A percentile compares a stretch with the other conserved stretches of the same genome.
Conservation (phyloP, 345 rosid species). For the Pistacia atlantica region DNA sequence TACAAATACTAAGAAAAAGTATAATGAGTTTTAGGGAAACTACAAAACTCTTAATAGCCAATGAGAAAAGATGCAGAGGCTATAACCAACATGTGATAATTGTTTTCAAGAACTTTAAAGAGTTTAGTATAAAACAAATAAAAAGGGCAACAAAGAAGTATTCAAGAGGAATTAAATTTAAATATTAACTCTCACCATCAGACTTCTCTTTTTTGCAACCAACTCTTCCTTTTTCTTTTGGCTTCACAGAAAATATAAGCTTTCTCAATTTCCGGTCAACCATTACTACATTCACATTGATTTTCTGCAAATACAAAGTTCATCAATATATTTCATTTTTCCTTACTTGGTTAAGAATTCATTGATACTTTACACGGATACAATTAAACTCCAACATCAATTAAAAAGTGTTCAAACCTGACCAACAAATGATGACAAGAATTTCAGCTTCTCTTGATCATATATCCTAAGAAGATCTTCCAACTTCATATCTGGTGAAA, state of each 20-base stretch:
- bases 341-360: not conserved
- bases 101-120: not conserved
- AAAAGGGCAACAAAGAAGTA: constrained; percentile 1
- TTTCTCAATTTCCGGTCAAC: constrained; percentile 70
- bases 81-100: not conserved
- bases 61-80: no score
- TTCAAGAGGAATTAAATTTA: constrained; percentile 8
- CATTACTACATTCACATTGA: constrained; percentile 55
- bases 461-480: constrained; percentile 82
- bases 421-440: constrained; percentile 80
- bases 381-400: constrained; percentile 15
- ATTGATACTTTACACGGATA: constrained; percentile 9
- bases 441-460: constrained; percentile 82
- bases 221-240: constrained; percentile 78
- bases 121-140: not conserved
- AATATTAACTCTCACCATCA: constrained; percentile 61
- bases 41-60: not conserved
- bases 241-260: constrained; percentile 79
- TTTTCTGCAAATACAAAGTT: constrained; percentile 53
- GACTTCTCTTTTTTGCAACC: constrained; percentile 68
- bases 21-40: not conserved
- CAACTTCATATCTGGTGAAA: constrained; percentile 74
- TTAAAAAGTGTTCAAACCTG: constrained; percentile 57
- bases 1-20: not conserved
- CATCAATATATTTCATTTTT: constrained; percentile 5